Conservation (phyloP, 1,284 basidiomycete species). For the Moesziomyces antarcticus region DNA sequence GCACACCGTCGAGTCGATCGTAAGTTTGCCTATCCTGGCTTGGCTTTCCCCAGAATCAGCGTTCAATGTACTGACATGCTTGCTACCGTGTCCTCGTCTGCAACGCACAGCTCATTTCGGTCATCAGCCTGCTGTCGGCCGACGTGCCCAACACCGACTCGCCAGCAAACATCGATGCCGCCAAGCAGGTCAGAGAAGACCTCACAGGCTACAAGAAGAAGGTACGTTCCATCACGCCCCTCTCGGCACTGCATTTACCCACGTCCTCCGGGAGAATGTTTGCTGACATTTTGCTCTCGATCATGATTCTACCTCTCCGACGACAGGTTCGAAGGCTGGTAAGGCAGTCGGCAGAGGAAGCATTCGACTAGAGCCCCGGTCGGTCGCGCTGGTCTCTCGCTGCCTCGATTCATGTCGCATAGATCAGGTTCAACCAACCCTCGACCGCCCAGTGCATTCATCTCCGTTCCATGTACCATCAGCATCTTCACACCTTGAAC, state of each 20-base stretch:
- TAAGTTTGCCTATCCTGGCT: slow-evolving; percentile 70
- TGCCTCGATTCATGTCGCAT: background rate
- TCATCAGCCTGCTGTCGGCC: slow-evolving; percentile 92
- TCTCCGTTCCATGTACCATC: background rate
- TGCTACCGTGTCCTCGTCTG: too few relatives aligned
- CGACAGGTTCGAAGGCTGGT: slow-evolving; percentile 61
- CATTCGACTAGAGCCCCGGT: slow-evolving; percentile 30
- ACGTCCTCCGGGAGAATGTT: background rate
- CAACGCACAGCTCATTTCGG: slow-evolving; percentile 83
- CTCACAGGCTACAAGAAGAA: slow-evolving; percentile 64
- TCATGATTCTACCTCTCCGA: background rate
- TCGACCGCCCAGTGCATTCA: background rate
- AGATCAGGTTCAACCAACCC: background rate
- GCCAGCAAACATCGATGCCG: slow-evolving; percentile 94
- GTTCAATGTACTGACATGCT: background rate
- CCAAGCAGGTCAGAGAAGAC: slow-evolving; percentile 67
- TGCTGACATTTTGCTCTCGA: background rate
- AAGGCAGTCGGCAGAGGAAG: slow-evolving; percentile 64
- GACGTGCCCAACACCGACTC: slow-evolving; percentile 93
- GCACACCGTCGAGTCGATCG: slow-evolving; percentile 95
- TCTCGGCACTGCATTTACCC: background rate
- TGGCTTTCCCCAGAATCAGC: background rate
- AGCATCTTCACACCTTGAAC: background rate
- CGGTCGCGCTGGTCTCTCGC: background rate
- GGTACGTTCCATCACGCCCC: slow-evolving; percentile 20